Evolutionary conservation across 805 yeast species (phyloP), one percentile per base, ranked within the genome.

Genomic region (Saccharomycopsis javanensis): DNA sequence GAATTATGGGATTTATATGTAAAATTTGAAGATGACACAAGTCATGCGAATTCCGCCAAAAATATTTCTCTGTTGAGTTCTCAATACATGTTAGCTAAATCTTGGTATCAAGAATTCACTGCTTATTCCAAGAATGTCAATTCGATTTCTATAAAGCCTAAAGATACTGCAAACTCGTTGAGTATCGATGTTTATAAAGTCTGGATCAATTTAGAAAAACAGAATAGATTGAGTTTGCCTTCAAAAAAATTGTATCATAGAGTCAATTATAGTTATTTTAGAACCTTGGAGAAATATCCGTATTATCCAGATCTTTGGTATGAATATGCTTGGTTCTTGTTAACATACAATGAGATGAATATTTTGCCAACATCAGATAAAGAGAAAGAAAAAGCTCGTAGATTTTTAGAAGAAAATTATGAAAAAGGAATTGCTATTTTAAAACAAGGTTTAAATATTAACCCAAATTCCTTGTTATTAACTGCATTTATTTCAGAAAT

Each of bases 51-150:
- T 2, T 94, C 97, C 3, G 81, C 96, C 65, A 88, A 88, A 68
- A 82, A 85, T 66, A 83, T 91, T 55, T 83, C 87, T 50, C 97
- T 91, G 64, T 77, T 82, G 60, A 86, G 95, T 11, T 82, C 87
- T 3, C 85, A 82, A 13, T 94, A 90, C 67, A 88, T 92, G 96
- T 82, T 79, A 62, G 91, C 96, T 1, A 77, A 97, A 61, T 79
- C 94, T 0, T 76, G 86, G 71, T 80, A 81, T 60, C 82, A 80
- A 46, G 96, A 88, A 66, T 80, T 89, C 78, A 73, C 76, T 11
- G 79, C 80, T 60, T 62, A 85, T 2, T 80, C 88, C 0, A 71
- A 72, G 37, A 79, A 77, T 20, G 65, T 87, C 8, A 72, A 16
- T 11, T 48, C 20, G 11, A 50, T 37, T 8, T 18, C 42, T 11